Conservation (phyloP, 176 grass and related monocot species). For the Musa troglodytarum region DNA sequence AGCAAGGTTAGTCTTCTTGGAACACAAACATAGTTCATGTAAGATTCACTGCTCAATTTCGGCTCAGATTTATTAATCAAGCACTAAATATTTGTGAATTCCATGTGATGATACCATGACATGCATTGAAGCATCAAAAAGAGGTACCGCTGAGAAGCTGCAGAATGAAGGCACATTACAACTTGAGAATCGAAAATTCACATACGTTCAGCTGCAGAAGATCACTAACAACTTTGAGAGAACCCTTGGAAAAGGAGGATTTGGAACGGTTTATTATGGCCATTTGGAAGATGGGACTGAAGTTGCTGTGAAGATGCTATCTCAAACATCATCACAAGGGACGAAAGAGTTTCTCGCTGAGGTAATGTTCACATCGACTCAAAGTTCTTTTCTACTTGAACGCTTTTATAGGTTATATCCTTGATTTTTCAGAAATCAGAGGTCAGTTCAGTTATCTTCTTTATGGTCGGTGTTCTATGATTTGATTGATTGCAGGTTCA, state of each 20-base stretch:
- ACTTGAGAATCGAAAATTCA: slow-evolving; percentile 42
- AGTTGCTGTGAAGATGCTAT: slow-evolving; percentile 62
- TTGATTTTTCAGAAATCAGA: too few species aligned
- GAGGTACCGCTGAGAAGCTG: slow-evolving; percentile 11
- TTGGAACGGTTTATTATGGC: slow-evolving; percentile 56
- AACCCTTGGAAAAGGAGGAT: slow-evolving; percentile 61
- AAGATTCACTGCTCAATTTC: neutral
- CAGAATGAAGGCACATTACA: slow-evolving; percentile 7
- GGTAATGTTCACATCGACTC: slow-evolving; percentile 29
- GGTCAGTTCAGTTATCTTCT: neutral
- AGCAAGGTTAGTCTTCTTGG: slow-evolving; percentile 18
- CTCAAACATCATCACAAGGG: slow-evolving; percentile 38
- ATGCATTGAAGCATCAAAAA: slow-evolving; percentile 7
- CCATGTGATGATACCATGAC: neutral
- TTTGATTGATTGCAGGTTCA: slow-evolving; percentile 33
- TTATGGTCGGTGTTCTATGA: neutral
- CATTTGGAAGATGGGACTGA: slow-evolving; percentile 44
- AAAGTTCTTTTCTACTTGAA: neutral
- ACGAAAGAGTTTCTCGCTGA: slow-evolving; percentile 51
- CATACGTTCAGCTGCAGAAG: slow-evolving; percentile 45
- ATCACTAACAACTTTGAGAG: slow-evolving; percentile 55
- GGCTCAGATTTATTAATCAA: neutral
- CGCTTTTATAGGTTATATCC: too few species aligned
- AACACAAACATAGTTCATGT: neutral
- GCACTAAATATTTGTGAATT: neutral